phyloP scores from a whole-genome alignment of 352 stramenopile genomes.

The Phytopythium mirpurense region DNA sequence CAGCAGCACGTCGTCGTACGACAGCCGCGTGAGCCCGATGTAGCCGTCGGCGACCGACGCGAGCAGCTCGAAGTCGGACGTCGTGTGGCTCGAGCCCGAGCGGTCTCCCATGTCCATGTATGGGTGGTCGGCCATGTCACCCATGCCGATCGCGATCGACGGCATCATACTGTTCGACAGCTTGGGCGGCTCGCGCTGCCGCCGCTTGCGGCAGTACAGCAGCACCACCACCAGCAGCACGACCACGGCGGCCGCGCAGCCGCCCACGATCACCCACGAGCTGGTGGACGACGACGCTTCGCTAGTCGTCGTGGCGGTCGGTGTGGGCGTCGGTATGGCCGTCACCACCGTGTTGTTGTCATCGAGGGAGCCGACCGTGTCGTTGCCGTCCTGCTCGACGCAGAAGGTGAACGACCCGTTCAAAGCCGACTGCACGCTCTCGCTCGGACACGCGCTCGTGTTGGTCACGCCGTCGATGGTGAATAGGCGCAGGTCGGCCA shows the following conservation, averaged over 20 bases:
- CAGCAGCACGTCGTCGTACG: slow-evolving; percentile 68
- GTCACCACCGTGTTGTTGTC: slow-evolving; percentile 18
- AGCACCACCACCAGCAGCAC: slow-evolving; percentile 26
- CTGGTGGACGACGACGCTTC: slow-evolving; percentile 26
- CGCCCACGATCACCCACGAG: slow-evolving; percentile 42
- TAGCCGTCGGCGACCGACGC: slow-evolving; percentile 61
- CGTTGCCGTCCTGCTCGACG: slow-evolving; percentile 11
- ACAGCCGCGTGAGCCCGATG: slow-evolving; percentile 57
- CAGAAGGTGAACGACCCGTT: slow-evolving; percentile 65
- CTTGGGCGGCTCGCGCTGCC: slow-evolving; percentile 40
- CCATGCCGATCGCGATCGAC: slow-evolving; percentile 52
- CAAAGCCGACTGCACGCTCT: slow-evolving; percentile 31
- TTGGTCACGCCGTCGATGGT: slow-evolving; percentile 44
- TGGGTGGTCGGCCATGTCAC: slow-evolving; percentile 46
- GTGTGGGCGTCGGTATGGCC: slow-evolving; percentile 4
- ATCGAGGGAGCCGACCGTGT: slow-evolving; percentile 1
- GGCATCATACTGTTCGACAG: slow-evolving; percentile 40
- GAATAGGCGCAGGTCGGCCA: slow-evolving; percentile 44
- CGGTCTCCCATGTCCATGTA: slow-evolving; percentile 46
- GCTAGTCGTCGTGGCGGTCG: slow-evolving; percentile 8
- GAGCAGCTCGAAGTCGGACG: slow-evolving; percentile 69
- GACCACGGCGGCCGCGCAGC: slow-evolving; percentile 26
- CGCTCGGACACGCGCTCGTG: slow-evolving; percentile 42
- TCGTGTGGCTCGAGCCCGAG: slow-evolving; percentile 62
- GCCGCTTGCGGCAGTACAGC: slow-evolving; percentile 33